These are phyloP conservation scores for Ogataea sp. DNA, from an alignment of 805 yeast species.

Conservation along the genomic window DNA sequence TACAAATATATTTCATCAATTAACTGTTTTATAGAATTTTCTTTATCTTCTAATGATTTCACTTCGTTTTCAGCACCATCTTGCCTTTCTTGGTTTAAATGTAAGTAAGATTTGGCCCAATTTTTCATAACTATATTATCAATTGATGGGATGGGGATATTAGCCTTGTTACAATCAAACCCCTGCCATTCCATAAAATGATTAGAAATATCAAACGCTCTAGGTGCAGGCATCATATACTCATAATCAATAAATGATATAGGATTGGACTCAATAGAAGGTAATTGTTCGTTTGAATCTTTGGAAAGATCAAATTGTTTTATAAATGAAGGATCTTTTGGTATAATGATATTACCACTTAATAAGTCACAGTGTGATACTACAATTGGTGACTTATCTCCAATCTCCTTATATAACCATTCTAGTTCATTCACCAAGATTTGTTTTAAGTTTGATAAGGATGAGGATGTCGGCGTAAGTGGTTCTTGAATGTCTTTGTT, in stretches of 20 bases:
- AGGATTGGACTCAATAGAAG: constrained; percentile 22
- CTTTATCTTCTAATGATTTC: constrained; percentile 5
- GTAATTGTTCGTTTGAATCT: constrained; percentile 2
- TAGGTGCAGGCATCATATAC: constrained; percentile 62
- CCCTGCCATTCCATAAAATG: constrained; percentile 83
- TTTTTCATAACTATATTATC: constrained; percentile 35
- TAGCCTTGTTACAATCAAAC: constrained; percentile 54
- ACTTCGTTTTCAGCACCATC: neutral
- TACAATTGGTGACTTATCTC: constrained; percentile 42
- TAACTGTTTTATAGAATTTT: constrained; percentile 29
- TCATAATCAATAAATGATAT: constrained; percentile 64
- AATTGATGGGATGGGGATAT: constrained; percentile 45
- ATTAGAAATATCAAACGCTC: constrained; percentile 69
- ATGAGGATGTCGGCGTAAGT: too few relatives aligned
- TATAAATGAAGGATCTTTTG: constrained; percentile 19
- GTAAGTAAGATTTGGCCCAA: constrained; percentile 56
- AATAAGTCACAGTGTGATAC: constrained; percentile 66
- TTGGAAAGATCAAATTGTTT: constrained; percentile 13
- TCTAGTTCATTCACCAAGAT: constrained; percentile 41
- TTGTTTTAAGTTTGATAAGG: constrained; percentile 16
- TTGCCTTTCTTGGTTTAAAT: constrained; percentile 6
- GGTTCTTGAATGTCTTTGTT: constrained; percentile 22
- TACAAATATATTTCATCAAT: constrained; percentile 49
- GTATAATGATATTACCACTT: constrained; percentile 65
- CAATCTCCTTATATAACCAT: constrained; percentile 42